Base-by-base conservation (phyloP, 345 rosid species). In the Clarkia xantiana region DNA sequence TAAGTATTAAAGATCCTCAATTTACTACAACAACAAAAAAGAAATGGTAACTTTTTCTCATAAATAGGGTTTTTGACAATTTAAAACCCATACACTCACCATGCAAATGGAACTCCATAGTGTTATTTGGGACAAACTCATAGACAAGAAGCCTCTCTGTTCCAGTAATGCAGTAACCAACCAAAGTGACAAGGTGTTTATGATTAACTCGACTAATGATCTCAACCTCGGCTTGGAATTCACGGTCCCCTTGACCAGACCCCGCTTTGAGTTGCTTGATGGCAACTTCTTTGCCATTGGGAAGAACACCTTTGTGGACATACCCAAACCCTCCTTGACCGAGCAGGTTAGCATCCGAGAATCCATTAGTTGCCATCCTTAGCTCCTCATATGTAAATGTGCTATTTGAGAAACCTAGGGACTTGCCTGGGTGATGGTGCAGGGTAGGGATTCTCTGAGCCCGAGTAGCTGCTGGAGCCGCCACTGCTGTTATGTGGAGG, bases 281-380 rank as follows among this genome's bases (percentile, higher is more conserved):
- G 0, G 87, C 93, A 1, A 82, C 78, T 52, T 62, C 84, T 60
- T 75, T 71, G 18, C 82, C 82, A 59, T 71, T 67, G 11, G 84
- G 75, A 42, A 83, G 75, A 22, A 75, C 67, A 53, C 93, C 93
- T 47, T 50, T 83, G 60, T 80, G 78, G 60, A 77, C 93, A n/a
- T 66, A 71, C 11, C 87, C 82, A 12, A 77, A 80, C 43, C 93
- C 87, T 0, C 93, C 93, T 68, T 77, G 77, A 14, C 93, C 84
- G 0, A 82, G 67, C 43, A 77, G 73, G 53, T 82, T 82, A 3
- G 86, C 66, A 3, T 70, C 79, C 9, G 79, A 80, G 70, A 82
- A 82, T 4, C 77, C 84, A 60, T 70, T 60, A 0, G 82, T 80
- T 3, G 93, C 93, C 62, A 68, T 64, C 3, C 67, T 69, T 10